Conservation (phyloP, 345 rosid species). For the Eucalyptus decipiens region DNA sequence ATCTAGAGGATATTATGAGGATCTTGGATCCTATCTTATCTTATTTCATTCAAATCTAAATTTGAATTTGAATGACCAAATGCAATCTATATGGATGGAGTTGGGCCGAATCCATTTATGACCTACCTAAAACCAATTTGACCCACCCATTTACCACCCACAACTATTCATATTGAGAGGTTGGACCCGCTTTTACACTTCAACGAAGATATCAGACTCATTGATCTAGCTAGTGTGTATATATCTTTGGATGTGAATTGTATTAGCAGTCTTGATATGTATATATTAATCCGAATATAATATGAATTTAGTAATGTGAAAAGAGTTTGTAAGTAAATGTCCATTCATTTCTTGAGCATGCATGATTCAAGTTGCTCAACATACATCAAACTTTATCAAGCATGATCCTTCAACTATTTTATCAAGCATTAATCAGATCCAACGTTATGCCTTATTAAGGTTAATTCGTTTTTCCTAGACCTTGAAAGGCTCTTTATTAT, state of each 20-base stretch:
- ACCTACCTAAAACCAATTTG: neutral
- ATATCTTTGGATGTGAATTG: too few relatives aligned
- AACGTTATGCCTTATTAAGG: too few relatives aligned
- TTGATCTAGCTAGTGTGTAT: neutral
- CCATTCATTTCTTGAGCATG: neutral
- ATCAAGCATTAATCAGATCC: too few relatives aligned
- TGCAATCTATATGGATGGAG: neutral
- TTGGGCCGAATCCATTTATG: neutral
- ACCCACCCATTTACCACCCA: neutral
- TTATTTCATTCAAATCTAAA: neutral
- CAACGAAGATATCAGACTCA: neutral
- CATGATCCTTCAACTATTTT: too few relatives aligned
- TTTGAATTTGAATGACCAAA: neutral
- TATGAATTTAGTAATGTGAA: neutral
- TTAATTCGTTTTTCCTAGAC: too few relatives aligned
- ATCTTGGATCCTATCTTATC: neutral
- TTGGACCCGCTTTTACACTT: neutral
- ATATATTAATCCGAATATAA: neutral
- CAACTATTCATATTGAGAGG: too few relatives aligned
- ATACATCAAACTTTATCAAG: neutral
- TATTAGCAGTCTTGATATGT: neutral
- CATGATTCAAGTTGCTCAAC: neutral
- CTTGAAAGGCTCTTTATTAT: too few relatives aligned
- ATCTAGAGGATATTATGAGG: accelerated
- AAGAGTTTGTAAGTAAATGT: neutral